phyloP scores from a whole-genome alignment of 768 basidiomycete species.

The Pulveroboletus frians region DNA sequence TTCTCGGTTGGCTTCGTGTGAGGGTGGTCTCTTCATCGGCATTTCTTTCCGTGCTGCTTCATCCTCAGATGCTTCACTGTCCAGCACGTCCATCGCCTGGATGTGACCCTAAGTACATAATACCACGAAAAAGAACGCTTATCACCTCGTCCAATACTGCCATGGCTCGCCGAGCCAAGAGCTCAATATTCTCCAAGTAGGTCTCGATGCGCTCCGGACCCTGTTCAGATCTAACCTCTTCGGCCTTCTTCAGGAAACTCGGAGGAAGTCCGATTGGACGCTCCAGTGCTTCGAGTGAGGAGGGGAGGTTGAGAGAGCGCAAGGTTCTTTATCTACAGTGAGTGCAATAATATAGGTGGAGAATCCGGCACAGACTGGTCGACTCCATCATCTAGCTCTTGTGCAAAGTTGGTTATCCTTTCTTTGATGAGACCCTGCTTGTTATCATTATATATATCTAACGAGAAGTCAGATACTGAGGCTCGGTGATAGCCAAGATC shows the following conservation, averaged over 20 bases:
- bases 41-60: constrained; percentile 57
- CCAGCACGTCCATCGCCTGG: constrained; percentile 87
- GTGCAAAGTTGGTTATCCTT: constrained; percentile 54
- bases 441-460: constrained; percentile 84
- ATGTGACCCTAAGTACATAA: neutral
- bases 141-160: constrained; percentile 70
- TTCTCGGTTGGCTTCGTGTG: constrained; percentile 73
- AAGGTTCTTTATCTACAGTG: constrained; percentile 46
- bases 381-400: constrained; percentile 55
- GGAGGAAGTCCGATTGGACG: constrained; percentile 84
- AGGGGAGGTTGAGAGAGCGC: constrained; percentile 72
- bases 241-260: constrained; percentile 77
- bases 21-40: constrained; percentile 51
- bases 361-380: constrained; percentile 46
- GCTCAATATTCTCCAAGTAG: constrained; percentile 67
- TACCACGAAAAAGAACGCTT: neutral
- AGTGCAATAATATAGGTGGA: neutral
- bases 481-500: neutral
- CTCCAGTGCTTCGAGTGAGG: constrained; percentile 83
- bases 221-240: constrained; percentile 74
- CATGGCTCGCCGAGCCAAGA: constrained; percentile 56
- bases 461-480: neutral
- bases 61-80: constrained; percentile 83
- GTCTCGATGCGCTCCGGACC: constrained; percentile 69
- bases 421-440: constrained; percentile 68